phyloP scores from a whole-genome alignment of 768 basidiomycete species.

The Suillus plorans region DNA sequence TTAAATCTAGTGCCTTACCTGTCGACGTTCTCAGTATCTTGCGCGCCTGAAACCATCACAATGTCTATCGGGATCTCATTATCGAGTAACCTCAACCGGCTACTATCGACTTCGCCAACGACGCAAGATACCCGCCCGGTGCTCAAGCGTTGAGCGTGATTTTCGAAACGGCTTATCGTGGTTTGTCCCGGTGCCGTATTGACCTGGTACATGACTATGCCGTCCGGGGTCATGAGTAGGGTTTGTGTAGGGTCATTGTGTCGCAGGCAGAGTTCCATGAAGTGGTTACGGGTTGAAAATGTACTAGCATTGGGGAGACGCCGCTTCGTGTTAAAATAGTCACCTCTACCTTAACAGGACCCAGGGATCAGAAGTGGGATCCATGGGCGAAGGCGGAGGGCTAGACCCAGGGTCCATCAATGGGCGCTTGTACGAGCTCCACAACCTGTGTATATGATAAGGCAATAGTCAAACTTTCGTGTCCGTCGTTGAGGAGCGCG shows the following conservation, averaged over 20 bases:
- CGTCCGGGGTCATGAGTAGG: constrained; percentile 33
- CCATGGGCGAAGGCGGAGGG: neutral
- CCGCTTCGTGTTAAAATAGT: neutral
- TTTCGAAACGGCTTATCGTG: constrained; percentile 22
- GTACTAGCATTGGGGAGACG: neutral
- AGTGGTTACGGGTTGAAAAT: neutral
- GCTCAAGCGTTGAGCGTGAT: constrained; percentile 15
- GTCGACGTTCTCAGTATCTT: constrained; percentile 12
- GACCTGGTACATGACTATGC: constrained; percentile 34
- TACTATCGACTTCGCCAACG: constrained; percentile 33
- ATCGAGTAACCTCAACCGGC: constrained; percentile 25
- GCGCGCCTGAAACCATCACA: constrained; percentile 16
- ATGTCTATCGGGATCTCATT: constrained; percentile 8
- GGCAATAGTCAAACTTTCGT: neutral
- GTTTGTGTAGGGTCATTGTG: constrained; percentile 41
- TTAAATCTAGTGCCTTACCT: constrained; percentile 17
- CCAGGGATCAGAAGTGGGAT: neutral
- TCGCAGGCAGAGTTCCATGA: constrained; percentile 10
- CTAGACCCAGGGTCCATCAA: constrained; percentile 1
- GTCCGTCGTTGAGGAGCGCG: too few relatives aligned
- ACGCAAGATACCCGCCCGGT: constrained; percentile 33
- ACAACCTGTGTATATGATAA: neutral
- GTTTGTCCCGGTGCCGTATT: constrained; percentile 21
- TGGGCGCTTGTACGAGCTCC: neutral
- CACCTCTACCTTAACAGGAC: too few relatives aligned